These are phyloP conservation scores for Chrysosphaeria jannelii DNA, from an alignment of 2,329 filamentous ascomycete genomes.

Conservation along the genomic window DNA sequence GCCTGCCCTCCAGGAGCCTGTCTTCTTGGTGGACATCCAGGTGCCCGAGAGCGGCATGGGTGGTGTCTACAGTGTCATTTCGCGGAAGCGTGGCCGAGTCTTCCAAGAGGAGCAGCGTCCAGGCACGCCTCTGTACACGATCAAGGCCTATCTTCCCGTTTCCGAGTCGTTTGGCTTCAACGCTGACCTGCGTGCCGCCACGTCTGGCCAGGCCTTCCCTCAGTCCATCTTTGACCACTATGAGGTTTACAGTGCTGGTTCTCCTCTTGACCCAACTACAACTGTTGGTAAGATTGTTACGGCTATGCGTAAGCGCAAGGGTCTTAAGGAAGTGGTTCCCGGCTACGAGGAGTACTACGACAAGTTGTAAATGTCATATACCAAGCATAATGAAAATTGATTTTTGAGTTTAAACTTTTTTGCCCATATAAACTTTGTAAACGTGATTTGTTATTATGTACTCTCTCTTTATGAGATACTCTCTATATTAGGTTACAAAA, in stretches of 20 bases:
- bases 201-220: constrained; percentile 94
- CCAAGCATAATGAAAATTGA: constrained; percentile 1
- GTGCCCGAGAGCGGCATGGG: constrained; percentile 97
- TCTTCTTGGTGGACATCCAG: constrained; percentile 98
- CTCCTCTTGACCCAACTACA: constrained; percentile 52
- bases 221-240: constrained; percentile 98
- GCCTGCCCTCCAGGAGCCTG: constrained; percentile 76
- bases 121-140: constrained; percentile 95
- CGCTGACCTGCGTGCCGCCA: constrained; percentile 76
- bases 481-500: no score
- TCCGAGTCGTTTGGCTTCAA: constrained; percentile 48
- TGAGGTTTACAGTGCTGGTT: constrained; percentile 85
- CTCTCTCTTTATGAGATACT: no score
- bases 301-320: constrained; percentile 96
- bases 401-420: constrained; percentile 2
- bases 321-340: constrained; percentile 88
- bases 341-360: constrained; percentile 96
- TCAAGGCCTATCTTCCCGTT: constrained; percentile 20
- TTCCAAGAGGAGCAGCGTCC: constrained; percentile 95
- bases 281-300: constrained; percentile 62
- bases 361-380: constrained; percentile 52
- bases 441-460: no score
- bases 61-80: constrained; percentile 98
- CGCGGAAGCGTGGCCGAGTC: constrained; percentile 93
- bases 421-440: no score